Evolutionary conservation across 108 stramenopile genomes (phyloP).

Genomic region (Nitzschia sp.): DNA sequence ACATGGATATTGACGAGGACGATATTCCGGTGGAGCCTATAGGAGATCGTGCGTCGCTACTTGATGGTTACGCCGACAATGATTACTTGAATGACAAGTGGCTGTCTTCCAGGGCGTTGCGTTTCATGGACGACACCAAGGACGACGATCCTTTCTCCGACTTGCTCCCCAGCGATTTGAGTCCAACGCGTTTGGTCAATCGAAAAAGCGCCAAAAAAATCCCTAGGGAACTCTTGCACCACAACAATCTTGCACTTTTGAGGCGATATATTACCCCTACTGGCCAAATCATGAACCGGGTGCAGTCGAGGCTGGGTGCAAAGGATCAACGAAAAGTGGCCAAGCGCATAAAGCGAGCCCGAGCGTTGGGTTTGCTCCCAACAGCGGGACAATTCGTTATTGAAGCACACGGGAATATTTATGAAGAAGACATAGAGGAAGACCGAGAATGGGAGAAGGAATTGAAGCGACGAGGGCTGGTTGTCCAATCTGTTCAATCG

Average conservation of each 20-base stretch:
- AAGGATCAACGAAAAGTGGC: slow-evolving; percentile 84
- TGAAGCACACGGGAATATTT: slow-evolving; percentile 70
- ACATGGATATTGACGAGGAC: slow-evolving; percentile 51
- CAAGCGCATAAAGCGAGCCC: slow-evolving; percentile 77
- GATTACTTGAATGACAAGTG: slow-evolving; percentile 59
- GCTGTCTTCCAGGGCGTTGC: slow-evolving; percentile 46
- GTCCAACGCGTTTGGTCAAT: slow-evolving; percentile 71
- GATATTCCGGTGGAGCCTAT: slow-evolving; percentile 51
- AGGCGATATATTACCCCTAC: slow-evolving; percentile 75
- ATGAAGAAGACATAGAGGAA: slow-evolving; percentile 56
- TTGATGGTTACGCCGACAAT: slow-evolving; percentile 45
- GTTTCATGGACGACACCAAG: slow-evolving; percentile 49
- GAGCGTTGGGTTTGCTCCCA: slow-evolving; percentile 77
- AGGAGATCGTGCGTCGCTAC: slow-evolving; percentile 9
- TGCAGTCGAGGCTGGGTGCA: slow-evolving; percentile 77
- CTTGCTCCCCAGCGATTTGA: slow-evolving; percentile 74
- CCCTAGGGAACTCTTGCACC: slow-evolving; percentile 67
- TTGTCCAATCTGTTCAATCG: slow-evolving; percentile 9
- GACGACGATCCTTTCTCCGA: slow-evolving; percentile 80
- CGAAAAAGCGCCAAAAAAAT: slow-evolving; percentile 68
- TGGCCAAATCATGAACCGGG: slow-evolving; percentile 83
- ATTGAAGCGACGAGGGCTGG: slow-evolving; percentile 49
- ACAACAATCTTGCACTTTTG: slow-evolving; percentile 77
- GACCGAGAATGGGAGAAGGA: slow-evolving; percentile 64
- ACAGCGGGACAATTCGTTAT: slow-evolving; percentile 76